Percentiles rank a stretch among this genome's conserved stretches.
phyloP scores from a whole-genome alignment of 164 flowering plant species.

The Tetracentron sinense region DNA sequence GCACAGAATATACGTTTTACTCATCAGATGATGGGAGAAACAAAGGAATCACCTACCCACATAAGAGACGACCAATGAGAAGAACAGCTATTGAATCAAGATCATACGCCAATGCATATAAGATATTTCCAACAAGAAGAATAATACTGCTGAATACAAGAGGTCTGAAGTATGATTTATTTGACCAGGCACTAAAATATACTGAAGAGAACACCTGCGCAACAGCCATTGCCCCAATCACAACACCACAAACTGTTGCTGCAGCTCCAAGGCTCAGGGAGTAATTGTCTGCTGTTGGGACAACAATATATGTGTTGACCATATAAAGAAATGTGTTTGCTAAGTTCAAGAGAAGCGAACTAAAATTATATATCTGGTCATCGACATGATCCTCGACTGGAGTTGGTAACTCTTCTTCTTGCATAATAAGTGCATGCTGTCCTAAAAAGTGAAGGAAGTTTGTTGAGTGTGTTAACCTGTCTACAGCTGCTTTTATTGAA shows the following conservation, averaged over 20 bases:
- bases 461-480: slow-evolving; percentile 48
- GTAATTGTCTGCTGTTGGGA: slow-evolving; percentile 59
- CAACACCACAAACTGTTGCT: slow-evolving; percentile 57
- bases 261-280: slow-evolving; percentile 62
- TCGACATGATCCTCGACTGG: slow-evolving; percentile 31
- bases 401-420: slow-evolving; percentile 48
- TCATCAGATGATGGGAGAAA: background rate
- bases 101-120: slow-evolving; percentile 62
- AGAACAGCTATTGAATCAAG: slow-evolving; percentile 46
- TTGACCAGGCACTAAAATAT: slow-evolving; percentile 69
- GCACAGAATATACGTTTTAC: background rate
- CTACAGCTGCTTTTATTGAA: slow-evolving; percentile 47
- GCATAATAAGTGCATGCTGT: slow-evolving; percentile 53
- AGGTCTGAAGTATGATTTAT: slow-evolving; percentile 57
- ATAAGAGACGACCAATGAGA: slow-evolving; percentile 49
- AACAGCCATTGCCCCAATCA: slow-evolving; percentile 64
- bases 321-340: slow-evolving; percentile 54
- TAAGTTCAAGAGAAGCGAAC: slow-evolving; percentile 54
- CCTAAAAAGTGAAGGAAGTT: slow-evolving; percentile 48
- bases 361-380: slow-evolving; percentile 40
- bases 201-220: slow-evolving; percentile 61
- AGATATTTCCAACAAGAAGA: slow-evolving; percentile 43
- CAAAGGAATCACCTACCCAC: slow-evolving; percentile 40
- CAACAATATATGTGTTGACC: slow-evolving; percentile 60
- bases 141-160: slow-evolving; percentile 58